Base-by-base conservation (phyloP, 2,329 filamentous ascomycete genomes). In the Chaetomium globosum region DNA sequence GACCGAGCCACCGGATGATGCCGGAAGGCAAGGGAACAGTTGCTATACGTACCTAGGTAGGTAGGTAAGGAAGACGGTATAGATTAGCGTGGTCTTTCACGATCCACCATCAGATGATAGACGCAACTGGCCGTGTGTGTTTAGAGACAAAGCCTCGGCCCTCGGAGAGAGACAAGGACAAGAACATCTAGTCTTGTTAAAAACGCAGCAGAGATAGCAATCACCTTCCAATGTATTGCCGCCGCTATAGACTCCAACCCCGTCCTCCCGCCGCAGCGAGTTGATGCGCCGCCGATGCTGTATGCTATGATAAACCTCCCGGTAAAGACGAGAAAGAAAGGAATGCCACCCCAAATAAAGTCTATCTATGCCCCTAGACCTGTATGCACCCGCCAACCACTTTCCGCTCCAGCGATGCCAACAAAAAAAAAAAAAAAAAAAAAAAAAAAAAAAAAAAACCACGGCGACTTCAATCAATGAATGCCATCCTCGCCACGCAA, bases 261-360 rank as follows among this genome's bases (percentile, higher is more conserved):
- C 48, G 19, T 39, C n/a, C 19, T 33, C 39, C 26, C 49, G 7
- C 36, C 36, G 33, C 30, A 30, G 46, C 72, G 67, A 68, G 76
- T 77, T 39, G 49, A 61, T 26, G 53, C 48, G 48, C 31, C 31
- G 48, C 21, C 16, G 10, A 52, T 43, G 48, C 70, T 80, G 82
- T 21, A 64, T 59, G 52, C 58, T 28, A 16, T 30, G 13, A 28
- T 19, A 3, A 59, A 6, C 33, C 43, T n/a, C 46, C 6, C 46
- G 46, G 3, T 48, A 23, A 23, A 48, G 9, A 43, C 13, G 16
- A 43, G 39, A n/a, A 19, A 43, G 39, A 43, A 43, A n/a, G 39
- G 39, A 23, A 48, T 48, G 46, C 23, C 21, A 52, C 21, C 10
- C 49, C 49, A 39, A 48, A 21, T 33, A 49, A 26, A 26, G 26